Evolutionary conservation across 2,329 filamentous ascomycete species (phyloP), one percentile per base, ranked within the genome.

Genomic region (Phyllosticta citriasiana): DNA sequence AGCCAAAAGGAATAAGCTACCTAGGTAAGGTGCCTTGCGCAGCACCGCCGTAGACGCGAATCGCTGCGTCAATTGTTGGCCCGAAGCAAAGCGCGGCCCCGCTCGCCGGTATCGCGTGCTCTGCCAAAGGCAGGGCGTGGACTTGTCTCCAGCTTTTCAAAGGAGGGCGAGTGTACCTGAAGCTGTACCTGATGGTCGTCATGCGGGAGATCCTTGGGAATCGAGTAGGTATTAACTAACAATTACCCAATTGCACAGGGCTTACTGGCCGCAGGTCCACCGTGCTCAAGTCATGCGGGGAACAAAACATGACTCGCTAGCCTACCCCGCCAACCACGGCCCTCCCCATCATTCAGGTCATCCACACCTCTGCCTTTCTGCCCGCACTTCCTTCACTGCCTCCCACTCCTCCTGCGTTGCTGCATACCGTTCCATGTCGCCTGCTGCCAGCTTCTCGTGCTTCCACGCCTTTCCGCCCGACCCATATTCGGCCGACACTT

Each of bases 401-500:
- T 55, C 51, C 58, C 47, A 61, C 33, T 63, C 62, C 30, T 63
- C 62, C 22, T 70, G 71, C 55, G 68, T 67, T 61, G 64, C 65
- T 27, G 70, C 71, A 5, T 69, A 65, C 22, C 66, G 62, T 59
- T 72, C 72, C 7, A 68, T 68, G 7, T 58, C 62, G 35, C 65
- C 68, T 16, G 69, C 65, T 1, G 76, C 69, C 64, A 86, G 66
- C 57, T 69, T 77, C 68, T 80, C 72, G 72, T 87, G 84, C 71
- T 81, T 83, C 74, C 79, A 87, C 64, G 70, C 71, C 71, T 76
- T 82, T 19, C 80, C 80, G 1, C 80, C 81, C 25, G 74, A 72
- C 1, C 80, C 82, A 71, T 97, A 97, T 60, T 84, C 85, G 0
- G 83, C 83, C 24, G 89, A 90, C n/a, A 86, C 80, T 66, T 99